Percentiles rank a stretch among this genome's conserved stretches.
phyloP scores from a whole-genome alignment of 2,329 filamentous ascomycete species.

The Ciborinia camelliae region DNA sequence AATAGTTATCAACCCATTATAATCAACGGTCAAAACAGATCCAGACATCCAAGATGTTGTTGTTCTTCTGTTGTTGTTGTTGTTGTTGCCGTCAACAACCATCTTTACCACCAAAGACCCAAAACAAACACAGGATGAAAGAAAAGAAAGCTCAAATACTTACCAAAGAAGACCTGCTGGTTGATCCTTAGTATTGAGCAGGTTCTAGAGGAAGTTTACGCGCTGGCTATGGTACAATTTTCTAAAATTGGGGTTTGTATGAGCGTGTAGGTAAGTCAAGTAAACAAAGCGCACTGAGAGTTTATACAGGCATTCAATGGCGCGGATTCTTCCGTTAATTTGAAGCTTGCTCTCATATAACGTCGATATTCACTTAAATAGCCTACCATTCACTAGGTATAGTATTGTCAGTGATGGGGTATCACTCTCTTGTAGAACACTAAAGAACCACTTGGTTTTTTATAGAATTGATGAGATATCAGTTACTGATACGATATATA shows the following conservation, averaged over 20 bases:
- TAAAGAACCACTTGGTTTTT: neutral
- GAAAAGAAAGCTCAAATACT: neutral
- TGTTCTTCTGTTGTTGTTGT: neutral
- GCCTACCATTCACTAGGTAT: neutral
- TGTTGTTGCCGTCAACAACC: neutral
- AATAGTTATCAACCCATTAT: neutral
- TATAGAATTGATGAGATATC: neutral
- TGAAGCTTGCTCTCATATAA: too few species aligned
- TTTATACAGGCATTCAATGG: neutral
- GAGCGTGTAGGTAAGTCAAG: neutral
- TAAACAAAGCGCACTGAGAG: neutral
- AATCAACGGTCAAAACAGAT: neutral
- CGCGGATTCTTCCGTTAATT: too few species aligned
- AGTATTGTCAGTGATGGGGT: too few species aligned
- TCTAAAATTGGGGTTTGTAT: neutral
- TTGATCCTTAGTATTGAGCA: too few species aligned
- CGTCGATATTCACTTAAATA: neutral
- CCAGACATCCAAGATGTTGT: neutral
- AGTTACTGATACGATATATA: neutral
- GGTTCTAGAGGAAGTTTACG: too few species aligned
- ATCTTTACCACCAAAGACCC: neutral
- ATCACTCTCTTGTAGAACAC: too few species aligned
- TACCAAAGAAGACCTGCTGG: too few species aligned
- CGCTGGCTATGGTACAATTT: neutral
- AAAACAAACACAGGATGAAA: neutral